Conservation (phyloP, 2,329 filamentous ascomycete species). For the Penicillium aurantiogriseum region DNA sequence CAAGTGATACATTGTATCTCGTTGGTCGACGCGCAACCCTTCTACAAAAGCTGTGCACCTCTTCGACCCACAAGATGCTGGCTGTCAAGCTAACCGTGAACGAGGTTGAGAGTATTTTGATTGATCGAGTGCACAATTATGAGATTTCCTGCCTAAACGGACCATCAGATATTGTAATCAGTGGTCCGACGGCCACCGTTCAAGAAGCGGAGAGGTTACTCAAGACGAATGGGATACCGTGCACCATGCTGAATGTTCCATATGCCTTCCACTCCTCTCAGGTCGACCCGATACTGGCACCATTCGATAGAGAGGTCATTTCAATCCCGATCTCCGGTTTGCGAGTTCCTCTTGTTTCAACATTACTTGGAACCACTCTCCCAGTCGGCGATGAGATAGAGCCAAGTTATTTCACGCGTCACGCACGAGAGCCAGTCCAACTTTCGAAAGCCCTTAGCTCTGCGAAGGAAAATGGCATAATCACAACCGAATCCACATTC, state of each 20-base stretch:
- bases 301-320: neutral
- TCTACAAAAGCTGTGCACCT: slow-evolving; percentile 18
- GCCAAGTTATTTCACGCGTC: neutral
- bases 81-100: neutral
- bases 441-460: neutral
- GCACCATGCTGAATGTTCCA: neutral
- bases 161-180: too few relatives aligned
- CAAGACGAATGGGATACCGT: neutral
- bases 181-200: neutral
- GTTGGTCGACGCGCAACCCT: slow-evolving; percentile 27
- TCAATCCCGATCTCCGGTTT: neutral
- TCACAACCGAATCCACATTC: neutral
- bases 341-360: neutral
- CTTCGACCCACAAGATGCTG: slow-evolving; percentile 18
- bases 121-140: neutral
- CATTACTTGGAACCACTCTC: neutral
- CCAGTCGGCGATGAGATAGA: neutral
- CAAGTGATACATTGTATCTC: slow-evolving; percentile 27
- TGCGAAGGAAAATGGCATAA: neutral
- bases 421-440: neutral
- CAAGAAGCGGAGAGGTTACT: neutral
- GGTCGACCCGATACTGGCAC: neutral
- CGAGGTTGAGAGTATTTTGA: neutral
- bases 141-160: slow-evolving; percentile 8
- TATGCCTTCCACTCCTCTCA: slow-evolving; percentile 11